Conservation (phyloP, 768 basidiomycete genomes). For the Termitomyces sp. region DNA sequence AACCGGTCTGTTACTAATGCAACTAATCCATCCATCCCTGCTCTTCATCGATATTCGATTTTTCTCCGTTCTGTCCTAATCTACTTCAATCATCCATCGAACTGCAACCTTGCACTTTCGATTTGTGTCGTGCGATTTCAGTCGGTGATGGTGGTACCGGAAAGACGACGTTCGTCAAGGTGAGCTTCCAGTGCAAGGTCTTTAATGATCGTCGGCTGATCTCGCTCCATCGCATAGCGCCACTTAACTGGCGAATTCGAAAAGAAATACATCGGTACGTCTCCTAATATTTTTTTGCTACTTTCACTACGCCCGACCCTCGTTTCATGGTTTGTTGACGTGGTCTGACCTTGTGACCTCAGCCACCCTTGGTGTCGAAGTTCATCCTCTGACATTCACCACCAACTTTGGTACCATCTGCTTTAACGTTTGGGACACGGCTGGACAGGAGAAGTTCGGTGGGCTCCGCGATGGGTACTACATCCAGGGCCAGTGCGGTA, state of each 20-base stretch:
- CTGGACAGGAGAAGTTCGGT: conserved; percentile 99
- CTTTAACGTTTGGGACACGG: conserved; percentile 99
- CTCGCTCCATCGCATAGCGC: conserved; percentile 48
- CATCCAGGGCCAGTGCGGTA: conserved; percentile 97
- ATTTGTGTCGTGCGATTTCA: conserved; percentile 27
- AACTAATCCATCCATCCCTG: conserved; percentile 24
- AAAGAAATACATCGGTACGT: conserved; percentile 97
- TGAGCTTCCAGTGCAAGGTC: conserved; percentile 27
- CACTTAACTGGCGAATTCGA: conserved; percentile 99
- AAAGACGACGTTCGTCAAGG: conserved; percentile 99
- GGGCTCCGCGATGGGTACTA: conserved; percentile 96
- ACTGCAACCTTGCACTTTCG: conserved; percentile 1
- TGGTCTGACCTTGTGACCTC: conserved; percentile 10
- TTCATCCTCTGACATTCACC: conserved; percentile 91
- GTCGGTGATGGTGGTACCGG: conserved; percentile 97
- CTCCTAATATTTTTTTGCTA: conserved; percentile 7
- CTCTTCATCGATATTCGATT: conserved; percentile 51
- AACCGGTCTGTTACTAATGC: conserved; percentile 19
- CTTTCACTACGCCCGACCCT: conserved; percentile 13
- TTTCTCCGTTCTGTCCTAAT: conserved; percentile 14
- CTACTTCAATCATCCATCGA: conserved; percentile 6
- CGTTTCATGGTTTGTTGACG: conserved; percentile 9
- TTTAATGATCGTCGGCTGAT: conserved; percentile 56
- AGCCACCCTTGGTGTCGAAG: conserved; percentile 99
- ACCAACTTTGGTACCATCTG: conserved; percentile 99